Evolutionary conservation across 2,329 filamentous ascomycete species (phyloP).

Genomic region (Aspergillus sp.): DNA sequence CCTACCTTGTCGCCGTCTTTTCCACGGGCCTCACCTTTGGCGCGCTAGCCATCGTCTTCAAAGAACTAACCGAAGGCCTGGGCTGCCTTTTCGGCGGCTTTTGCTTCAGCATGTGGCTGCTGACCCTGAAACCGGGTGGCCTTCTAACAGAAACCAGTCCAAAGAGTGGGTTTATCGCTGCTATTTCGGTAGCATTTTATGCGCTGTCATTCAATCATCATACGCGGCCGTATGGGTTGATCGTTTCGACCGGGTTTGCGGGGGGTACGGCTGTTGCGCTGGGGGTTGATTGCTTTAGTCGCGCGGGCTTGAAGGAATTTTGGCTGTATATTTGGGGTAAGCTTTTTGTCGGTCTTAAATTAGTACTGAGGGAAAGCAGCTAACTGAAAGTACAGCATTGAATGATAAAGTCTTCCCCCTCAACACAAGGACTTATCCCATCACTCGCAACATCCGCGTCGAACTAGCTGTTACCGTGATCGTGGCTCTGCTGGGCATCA

Average conservation of each 20-base stretch:
- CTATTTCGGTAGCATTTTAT: conserved; percentile 60
- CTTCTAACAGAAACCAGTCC: conserved; percentile 55
- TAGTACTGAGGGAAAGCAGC: not conserved
- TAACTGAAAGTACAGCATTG: conserved; percentile 41
- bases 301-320: conserved; percentile 89
- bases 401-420: conserved; percentile 75
- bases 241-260: conserved; percentile 66
- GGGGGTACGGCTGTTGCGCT: conserved; percentile 72
- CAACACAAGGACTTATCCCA: conserved; percentile 66
- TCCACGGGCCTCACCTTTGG: conserved; percentile 68
- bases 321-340: conserved; percentile 85
- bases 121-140: conserved; percentile 68
- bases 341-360: conserved; percentile 9
- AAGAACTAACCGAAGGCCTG: conserved; percentile 74
- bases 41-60: conserved; percentile 65
- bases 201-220: conserved; percentile 69
- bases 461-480: conserved; percentile 73
- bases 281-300: conserved; percentile 83
- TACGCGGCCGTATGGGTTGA: conserved; percentile 70
- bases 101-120: conserved; percentile 81
- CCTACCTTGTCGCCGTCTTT: conserved; percentile 70
- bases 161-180: conserved; percentile 67
- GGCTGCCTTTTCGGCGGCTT: conserved; percentile 83
- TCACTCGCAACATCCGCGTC: conserved; percentile 77
- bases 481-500: conserved; percentile 63